Base-by-base conservation (phyloP, 805 yeast species). In the Starmerella ratchasimensis region DNA sequence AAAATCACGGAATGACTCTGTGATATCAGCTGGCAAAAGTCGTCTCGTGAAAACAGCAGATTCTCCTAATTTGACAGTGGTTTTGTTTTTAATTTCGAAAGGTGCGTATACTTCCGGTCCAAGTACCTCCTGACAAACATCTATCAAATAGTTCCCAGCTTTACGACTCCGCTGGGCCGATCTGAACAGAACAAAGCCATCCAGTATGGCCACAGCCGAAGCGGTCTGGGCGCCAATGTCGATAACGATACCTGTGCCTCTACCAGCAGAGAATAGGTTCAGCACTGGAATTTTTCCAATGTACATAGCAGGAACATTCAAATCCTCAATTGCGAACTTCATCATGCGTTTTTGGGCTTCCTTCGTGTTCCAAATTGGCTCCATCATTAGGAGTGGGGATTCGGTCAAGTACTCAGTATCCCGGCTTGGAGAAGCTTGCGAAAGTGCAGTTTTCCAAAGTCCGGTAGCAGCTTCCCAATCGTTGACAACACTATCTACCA, bases 381-480 rank as follows among this genome's bases (percentile, higher is more conserved):
- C 95, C 1, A 94, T 84, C 30, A 83, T 56, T 38, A 86, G 59
- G 22, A 82, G 63, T 6, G 96, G 95, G 54, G 76, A 80, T 42
- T 78, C 82, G 15, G 55, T 54, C 37, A 72, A 67, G 34, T 34
- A 45, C 26, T 42, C 42, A 2, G 37, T 27, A 14, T 22, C 26
- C 5, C 50, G 39, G 20, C 33, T 28, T 9, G 46, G 41, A 37
- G 64, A 61, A 44, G 80, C 53, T 16, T 62, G 59, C 16, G 69
- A 59, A 45, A 82, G 68, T 40, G 76, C 67, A 59, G 72, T 69
- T 5, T 63, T 60, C 70, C 81, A 82, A 51, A 83, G 84, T 19
- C 72, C 82, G 25, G 71, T 60, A 1, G 88, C 84, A 0, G 76
- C 76, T 44, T 84, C 94, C 94, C 94, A 86, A 57, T 86, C 94